Evolutionary conservation across 306 rosid genomes (phyloP), one percentile per base, ranked within the genome.

Genomic region (Medicago ruthenica): DNA sequence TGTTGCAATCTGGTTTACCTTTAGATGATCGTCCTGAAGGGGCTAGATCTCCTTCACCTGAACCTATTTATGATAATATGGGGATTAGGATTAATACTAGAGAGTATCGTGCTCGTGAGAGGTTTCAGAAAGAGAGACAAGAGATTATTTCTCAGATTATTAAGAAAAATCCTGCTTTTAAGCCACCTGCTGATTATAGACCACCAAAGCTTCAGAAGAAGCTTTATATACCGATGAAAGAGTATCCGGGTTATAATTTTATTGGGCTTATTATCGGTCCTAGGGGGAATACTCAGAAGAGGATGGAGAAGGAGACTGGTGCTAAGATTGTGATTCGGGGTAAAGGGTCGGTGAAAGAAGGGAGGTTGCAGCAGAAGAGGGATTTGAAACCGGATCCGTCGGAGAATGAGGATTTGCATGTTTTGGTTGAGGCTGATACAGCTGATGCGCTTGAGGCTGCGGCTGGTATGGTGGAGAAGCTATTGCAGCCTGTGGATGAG

Each of bases 121-220:
- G 96, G 50, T 82, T 93, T 81, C 94, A 93, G 14, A 88, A 83
- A 1, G 98, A 93, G 90, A 95, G 99, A 20, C 96, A 91, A 58
- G 99, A 95, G 68, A 95, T 95, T 78, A 95, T 95, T 18, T 89
- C 98, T 66, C 94, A 86, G 85, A 93, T 93, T 82, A 90, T 93
- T 1, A 93, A 94, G 84, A 87, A 90, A 69, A 95, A 95, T 76
- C 99, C 99, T 0, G 96, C 97, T 0, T 95, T 90, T 72, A 95
- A 92, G 88, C 99, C 99, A 0, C 99, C 99, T 0, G 98, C 97
- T 0, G 97, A 95, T 89, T 95, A 95, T 73, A 83, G 97, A 67
- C 99, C 99, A 1, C 99, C 97, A 0, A 95, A 95, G 96, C 99
- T 95, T 83, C 92, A 95, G 70, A 95, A 90, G 93, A 95, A 95